These are phyloP conservation scores for Durusdinium trenchii DNA, from an alignment of 73 alveolate genomes.

Conservation along the genomic window DNA sequence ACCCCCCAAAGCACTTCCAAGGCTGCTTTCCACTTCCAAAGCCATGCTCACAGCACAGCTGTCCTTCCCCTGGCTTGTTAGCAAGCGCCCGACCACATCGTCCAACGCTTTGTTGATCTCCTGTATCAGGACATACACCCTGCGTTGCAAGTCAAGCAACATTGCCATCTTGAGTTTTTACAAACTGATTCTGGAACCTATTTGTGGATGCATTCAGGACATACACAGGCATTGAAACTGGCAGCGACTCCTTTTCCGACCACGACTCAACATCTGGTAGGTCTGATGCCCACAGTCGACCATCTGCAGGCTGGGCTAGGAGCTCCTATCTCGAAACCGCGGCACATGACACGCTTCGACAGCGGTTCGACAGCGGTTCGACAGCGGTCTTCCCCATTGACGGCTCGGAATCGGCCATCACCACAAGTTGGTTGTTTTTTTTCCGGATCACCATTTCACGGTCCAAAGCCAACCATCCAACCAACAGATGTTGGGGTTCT, in stretches of 20 bases:
- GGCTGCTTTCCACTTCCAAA: too few relatives aligned
- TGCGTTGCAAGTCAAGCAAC: too few relatives aligned
- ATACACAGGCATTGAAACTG: not conserved
- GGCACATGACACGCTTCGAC: not conserved
- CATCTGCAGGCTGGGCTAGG: conserved; percentile 72
- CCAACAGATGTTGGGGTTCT: too few relatives aligned
- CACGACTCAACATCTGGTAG: conserved; percentile 67
- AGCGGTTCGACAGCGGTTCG: too few relatives aligned
- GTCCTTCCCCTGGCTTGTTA: conserved; percentile 89
- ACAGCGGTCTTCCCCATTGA: not conserved
- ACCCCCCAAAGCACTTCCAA: too few relatives aligned
- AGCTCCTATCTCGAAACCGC: conserved; percentile 23
- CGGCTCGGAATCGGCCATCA: not conserved
- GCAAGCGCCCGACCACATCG: conserved; percentile 77
- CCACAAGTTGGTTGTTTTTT: not conserved
- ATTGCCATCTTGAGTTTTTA: not conserved
- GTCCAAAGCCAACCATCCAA: not conserved
- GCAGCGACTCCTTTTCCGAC: conserved; percentile 49
- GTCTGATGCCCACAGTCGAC: conserved; percentile 82
- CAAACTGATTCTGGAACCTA: not conserved
- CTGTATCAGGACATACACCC: not conserved
- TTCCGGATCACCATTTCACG: not conserved
- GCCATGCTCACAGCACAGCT: too few relatives aligned
- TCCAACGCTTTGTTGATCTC: conserved; percentile 75
- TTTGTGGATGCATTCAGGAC: not conserved